phyloP scores from a whole-genome alignment of 2,329 filamentous ascomycete species.

The Coleophoma crateriformis region DNA sequence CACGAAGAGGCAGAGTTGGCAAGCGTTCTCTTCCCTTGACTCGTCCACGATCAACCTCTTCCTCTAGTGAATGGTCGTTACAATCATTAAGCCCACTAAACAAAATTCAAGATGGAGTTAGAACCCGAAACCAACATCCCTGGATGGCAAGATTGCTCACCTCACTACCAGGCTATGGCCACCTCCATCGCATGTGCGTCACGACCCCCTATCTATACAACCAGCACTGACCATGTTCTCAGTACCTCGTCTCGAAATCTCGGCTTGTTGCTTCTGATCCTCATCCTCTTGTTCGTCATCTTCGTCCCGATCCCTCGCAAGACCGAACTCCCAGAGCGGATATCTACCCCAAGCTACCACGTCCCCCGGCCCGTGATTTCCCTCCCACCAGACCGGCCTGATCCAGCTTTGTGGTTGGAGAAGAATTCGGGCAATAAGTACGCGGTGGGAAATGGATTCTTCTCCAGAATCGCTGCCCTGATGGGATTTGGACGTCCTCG shows the following conservation, averaged over 20 bases:
- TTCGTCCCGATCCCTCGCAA: neutral
- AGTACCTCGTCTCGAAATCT: neutral
- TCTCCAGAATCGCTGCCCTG: conserved; percentile 1
- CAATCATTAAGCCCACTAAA: too few relatives aligned
- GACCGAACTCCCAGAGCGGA: neutral
- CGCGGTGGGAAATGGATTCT: conserved; percentile 11
- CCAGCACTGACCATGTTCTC: neutral
- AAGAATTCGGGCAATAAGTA: conserved; percentile 28
- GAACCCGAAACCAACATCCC: neutral
- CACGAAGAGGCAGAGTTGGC: neutral
- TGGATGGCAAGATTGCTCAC: neutral
- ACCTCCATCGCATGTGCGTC: too few relatives aligned
- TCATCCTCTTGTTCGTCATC: neutral
- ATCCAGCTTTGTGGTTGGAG: conserved; percentile 27
- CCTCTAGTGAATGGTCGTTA: too few relatives aligned
- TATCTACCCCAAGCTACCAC: neutral
- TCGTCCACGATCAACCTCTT: neutral
- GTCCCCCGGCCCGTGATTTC: conserved; percentile 9
- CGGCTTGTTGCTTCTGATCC: neutral
- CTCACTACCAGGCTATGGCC: too few relatives aligned
- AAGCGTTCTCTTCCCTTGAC: neutral
- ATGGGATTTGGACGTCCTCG: conserved; percentile 22
- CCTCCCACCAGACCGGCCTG: conserved; percentile 9
- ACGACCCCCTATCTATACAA: neutral
- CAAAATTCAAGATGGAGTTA: too few relatives aligned